These are phyloP conservation scores for Pseudopediastrum boryanum DNA, from an alignment of 139 green algal species.

Conservation along the genomic window DNA sequence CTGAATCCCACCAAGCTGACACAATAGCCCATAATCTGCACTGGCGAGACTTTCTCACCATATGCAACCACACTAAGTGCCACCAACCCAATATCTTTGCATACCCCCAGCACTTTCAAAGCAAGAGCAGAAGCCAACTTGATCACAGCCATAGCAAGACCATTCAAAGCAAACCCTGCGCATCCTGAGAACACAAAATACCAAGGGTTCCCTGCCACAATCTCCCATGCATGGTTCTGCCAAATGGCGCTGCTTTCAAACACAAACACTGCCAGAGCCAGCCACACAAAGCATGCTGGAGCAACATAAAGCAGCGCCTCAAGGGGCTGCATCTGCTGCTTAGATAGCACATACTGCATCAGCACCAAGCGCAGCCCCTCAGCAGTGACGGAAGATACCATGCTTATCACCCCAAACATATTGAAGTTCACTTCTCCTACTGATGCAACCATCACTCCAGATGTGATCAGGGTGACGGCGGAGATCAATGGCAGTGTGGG, in stretches of 20 bases:
- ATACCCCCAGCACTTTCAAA: slow-evolving; percentile 30
- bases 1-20: background rate
- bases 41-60: background rate
- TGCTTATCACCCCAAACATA: background rate
- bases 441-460: slow-evolving; percentile 18
- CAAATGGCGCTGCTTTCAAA: slow-evolving; percentile 12
- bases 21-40: slow-evolving; percentile 10
- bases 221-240: background rate
- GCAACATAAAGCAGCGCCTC: slow-evolving; percentile 24
- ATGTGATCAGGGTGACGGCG: slow-evolving; percentile 18
- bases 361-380: slow-evolving; percentile 27
- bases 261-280: slow-evolving; percentile 1
- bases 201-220: background rate
- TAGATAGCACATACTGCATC: slow-evolving; percentile 27
- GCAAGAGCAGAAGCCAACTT: slow-evolving; percentile 24
- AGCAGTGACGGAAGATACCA: slow-evolving; percentile 14
- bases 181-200: slow-evolving; percentile 1
- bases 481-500: background rate
- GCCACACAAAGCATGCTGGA: slow-evolving; percentile 9
- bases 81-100: slow-evolving; percentile 32
- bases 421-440: slow-evolving; percentile 21
- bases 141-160: slow-evolving; percentile 16
- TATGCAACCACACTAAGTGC: background rate
- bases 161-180: slow-evolving; percentile 30
- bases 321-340: slow-evolving; percentile 11